Conservation (phyloP, 2,329 filamentous ascomycete species). For the Aspergillus neoniger region DNA sequence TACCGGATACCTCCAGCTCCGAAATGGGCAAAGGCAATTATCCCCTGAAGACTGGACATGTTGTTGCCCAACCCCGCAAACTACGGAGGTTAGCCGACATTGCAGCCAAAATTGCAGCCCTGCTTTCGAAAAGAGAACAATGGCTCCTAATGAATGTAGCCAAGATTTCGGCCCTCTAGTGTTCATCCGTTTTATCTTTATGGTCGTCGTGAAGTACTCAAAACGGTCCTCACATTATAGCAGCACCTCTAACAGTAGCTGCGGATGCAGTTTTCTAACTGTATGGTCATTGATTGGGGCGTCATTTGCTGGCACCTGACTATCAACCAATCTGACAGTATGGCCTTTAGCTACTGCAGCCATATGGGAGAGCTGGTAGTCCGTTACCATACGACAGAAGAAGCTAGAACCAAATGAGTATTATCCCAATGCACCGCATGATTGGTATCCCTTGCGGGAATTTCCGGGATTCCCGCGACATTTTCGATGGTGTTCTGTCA, state of each 20-base stretch:
- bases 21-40: background rate
- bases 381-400: background rate
- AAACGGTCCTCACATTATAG: background rate
- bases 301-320: conserved; percentile 7
- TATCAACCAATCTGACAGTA: background rate
- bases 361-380: background rate
- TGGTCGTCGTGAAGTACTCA: background rate
- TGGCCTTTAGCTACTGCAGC: background rate
- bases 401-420: background rate
- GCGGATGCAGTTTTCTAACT: background rate
- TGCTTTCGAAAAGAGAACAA: background rate
- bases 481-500: background rate
- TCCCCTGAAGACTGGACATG: background rate
- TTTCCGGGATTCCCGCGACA: background rate
- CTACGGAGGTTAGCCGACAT: conserved; percentile 3
- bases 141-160: background rate
- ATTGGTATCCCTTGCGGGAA: background rate
- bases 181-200: background rate
- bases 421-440: background rate
- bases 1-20: conserved; percentile 6
- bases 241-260: background rate
- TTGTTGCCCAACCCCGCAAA: conserved; percentile 29
- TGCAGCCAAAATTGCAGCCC: background rate
- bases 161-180: background rate
- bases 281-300: background rate